These are phyloP conservation scores for Niveomyces coronatus DNA, from an alignment of 2,329 filamentous ascomycete species.

Conservation along the genomic window DNA sequence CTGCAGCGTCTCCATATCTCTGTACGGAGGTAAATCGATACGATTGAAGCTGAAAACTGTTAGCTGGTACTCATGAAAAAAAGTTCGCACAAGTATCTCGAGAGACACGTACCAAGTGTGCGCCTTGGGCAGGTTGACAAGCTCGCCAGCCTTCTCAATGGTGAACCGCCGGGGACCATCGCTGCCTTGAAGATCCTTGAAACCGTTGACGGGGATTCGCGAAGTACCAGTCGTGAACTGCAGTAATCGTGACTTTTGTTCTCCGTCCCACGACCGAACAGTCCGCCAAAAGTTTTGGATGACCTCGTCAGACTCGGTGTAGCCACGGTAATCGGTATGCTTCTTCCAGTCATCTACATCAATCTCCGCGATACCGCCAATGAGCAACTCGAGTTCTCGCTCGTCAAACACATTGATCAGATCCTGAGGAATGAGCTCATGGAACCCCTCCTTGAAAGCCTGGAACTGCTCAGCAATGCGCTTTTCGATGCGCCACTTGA, in stretches of 20 bases:
- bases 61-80: conserved; percentile 15
- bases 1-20: conserved; percentile 73
- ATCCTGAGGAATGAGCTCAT: conserved; percentile 92
- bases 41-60: conserved; percentile 71
- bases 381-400: conserved; percentile 88
- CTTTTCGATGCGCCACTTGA: conserved; percentile 98
- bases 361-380: conserved; percentile 98
- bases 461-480: conserved; percentile 97
- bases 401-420: conserved; percentile 98
- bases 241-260: conserved; percentile 91
- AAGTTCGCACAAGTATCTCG: neutral
- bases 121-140: conserved; percentile 84
- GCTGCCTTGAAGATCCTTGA: conserved; percentile 96
- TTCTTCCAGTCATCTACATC: conserved; percentile 99
- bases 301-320: conserved; percentile 94
- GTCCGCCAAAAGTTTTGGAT: conserved; percentile 99
- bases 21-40: conserved; percentile 88
- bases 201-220: conserved; percentile 96
- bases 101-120: conserved; percentile 75
- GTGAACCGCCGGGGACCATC: conserved; percentile 93
- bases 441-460: conserved; percentile 93
- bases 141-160: conserved; percentile 93
- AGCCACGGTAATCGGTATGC: conserved; percentile 97
- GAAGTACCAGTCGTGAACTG: conserved; percentile 98
- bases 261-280: conserved; percentile 91